Percentiles rank a stretch among this genome's conserved stretches.
Evolutionary conservation across 1,284 basidiomycete genomes (phyloP).

Genomic region (Gymnopus androsaceus): DNA sequence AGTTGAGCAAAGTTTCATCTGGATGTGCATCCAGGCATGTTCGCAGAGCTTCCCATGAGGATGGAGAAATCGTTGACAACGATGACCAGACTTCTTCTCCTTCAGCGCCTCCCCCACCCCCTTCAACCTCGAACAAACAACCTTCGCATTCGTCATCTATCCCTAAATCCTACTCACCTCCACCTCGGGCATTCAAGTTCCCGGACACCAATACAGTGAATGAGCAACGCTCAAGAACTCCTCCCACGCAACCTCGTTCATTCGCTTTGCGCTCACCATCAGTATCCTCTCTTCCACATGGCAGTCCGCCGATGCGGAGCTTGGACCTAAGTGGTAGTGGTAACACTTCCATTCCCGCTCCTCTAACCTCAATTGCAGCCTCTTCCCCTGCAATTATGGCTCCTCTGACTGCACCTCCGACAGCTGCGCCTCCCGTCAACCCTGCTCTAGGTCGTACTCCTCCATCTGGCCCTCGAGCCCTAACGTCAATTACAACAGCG

Average conservation of each 20-base stretch:
- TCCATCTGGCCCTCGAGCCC: slow-evolving; percentile 57
- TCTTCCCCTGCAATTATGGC: no score
- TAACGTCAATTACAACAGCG: slow-evolving; percentile 35
- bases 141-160: not conserved
- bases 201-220: slow-evolving; percentile 23
- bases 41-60: slow-evolving; percentile 41
- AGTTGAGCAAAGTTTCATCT: no score
- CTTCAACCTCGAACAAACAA: slow-evolving; percentile 18
- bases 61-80: slow-evolving; percentile 48
- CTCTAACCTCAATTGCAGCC: slow-evolving; percentile 21
- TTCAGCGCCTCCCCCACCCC: slow-evolving; percentile 28
- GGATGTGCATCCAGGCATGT: slow-evolving; percentile 1
- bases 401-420: not conserved
- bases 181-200: slow-evolving; percentile 5
- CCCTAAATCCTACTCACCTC: not conserved
- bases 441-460: slow-evolving; percentile 35
- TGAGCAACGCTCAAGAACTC: slow-evolving; percentile 39
- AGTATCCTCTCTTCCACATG: slow-evolving; percentile 20
- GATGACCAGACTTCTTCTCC: not conserved
- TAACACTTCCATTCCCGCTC: slow-evolving; percentile 17
- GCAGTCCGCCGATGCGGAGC: slow-evolving; percentile 1
- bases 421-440: not conserved
- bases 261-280: slow-evolving; percentile 24
- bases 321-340: not conserved
- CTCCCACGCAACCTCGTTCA: slow-evolving; percentile 50